Percentiles rank a stretch among this genome's conserved stretches.
Evolutionary conservation across 1,139 yeast species (phyloP).

Genomic region (Fermentozyma sake): DNA sequence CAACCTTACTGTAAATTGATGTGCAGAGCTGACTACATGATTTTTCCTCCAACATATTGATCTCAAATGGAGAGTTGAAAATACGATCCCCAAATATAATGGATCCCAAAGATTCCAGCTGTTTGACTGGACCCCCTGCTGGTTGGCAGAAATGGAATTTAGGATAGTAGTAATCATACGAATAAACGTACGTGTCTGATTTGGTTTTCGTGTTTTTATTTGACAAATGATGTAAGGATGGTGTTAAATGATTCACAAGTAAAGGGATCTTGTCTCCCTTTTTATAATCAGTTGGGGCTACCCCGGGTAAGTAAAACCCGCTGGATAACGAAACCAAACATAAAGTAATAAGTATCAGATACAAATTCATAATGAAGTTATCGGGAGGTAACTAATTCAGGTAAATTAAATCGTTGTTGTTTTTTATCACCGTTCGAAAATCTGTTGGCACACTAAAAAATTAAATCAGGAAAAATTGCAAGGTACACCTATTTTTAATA

Average conservation of each 20-base stretch:
- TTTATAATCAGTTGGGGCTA: conserved; percentile 85
- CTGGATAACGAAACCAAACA: conserved; percentile 19
- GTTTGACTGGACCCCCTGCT: conserved; percentile 60
- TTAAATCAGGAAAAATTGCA: too few relatives aligned
- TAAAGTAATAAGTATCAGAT: conserved; percentile 12
- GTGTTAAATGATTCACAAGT: conserved; percentile 85
- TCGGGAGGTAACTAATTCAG: too few relatives aligned
- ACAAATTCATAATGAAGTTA: conserved; percentile 1
- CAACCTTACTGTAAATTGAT: conserved; percentile 54
- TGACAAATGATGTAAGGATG: conserved; percentile 53
- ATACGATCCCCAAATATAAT: conserved; percentile 94
- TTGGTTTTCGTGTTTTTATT: conserved; percentile 20
- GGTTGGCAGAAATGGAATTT: conserved; percentile 85
- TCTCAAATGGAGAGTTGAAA: conserved; percentile 83
- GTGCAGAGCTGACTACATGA: conserved; percentile 65
- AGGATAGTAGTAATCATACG: conserved; percentile 83
- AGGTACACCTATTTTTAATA: too few relatives aligned
- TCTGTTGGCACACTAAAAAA: too few relatives aligned
- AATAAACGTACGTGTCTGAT: conserved; percentile 56
- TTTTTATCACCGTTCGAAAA: too few relatives aligned
- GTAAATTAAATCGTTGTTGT: too few relatives aligned
- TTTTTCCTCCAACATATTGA: conserved; percentile 70
- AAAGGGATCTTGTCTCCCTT: conserved; percentile 71
- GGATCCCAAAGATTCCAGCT: conserved; percentile 88
- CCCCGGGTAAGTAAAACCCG: conserved; percentile 90